These are phyloP conservation scores for Corallochytrium limacisporum DNA, from an alignment of 78 protist genomes.

Conservation along the genomic window DNA sequence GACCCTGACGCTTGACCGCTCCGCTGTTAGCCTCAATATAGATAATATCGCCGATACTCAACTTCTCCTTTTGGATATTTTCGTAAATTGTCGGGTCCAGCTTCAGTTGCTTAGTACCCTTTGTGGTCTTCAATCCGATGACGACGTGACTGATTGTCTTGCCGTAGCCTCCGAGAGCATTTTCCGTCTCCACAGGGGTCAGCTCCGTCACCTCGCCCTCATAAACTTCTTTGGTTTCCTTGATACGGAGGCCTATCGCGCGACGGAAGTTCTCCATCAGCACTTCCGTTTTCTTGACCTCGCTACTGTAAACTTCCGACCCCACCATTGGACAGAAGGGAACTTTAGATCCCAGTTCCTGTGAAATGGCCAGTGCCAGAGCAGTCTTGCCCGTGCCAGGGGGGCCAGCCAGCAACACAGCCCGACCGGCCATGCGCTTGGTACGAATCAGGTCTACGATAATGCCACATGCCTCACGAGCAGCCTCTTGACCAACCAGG, in stretches of 20 bases:
- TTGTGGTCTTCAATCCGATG: constrained; percentile 71
- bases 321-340: background rate
- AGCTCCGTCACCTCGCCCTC: constrained; percentile 99
- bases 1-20: constrained; percentile 93
- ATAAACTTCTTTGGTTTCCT: constrained; percentile 97
- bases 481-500: constrained; percentile 93
- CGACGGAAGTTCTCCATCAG: constrained; percentile 97
- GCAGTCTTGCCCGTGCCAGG: constrained; percentile 98
- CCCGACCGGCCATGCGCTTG: constrained; percentile 99
- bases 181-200: constrained; percentile 92
- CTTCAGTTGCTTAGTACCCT: constrained; percentile 88
- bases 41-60: constrained; percentile 91
- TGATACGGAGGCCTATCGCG: constrained; percentile 96
- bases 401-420: constrained; percentile 94
- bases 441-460: constrained; percentile 87
- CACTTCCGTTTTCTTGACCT: constrained; percentile 88
- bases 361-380: constrained; percentile 88
- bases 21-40: constrained; percentile 95
- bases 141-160: constrained; percentile 87
- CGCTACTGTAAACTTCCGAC: background rate
- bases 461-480: constrained; percentile 93
- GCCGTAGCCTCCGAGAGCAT: constrained; percentile 81
- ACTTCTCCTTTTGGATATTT: constrained; percentile 91
- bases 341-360: constrained; percentile 90
- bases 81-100: constrained; percentile 96